Conservation (phyloP, 1,284 basidiomycete genomes). For the Melampsora medusae region DNA sequence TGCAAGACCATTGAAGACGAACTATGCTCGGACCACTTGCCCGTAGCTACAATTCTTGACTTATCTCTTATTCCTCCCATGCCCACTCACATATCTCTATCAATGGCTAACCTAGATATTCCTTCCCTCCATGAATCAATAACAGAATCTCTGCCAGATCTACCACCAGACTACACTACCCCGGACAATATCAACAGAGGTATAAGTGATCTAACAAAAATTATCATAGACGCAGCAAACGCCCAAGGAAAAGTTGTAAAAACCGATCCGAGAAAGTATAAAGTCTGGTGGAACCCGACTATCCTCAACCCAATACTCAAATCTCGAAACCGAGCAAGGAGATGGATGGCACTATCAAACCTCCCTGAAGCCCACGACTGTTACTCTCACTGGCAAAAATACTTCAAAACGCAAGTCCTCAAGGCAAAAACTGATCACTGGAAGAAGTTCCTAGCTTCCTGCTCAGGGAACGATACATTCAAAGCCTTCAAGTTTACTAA, state of each 20-base stretch:
- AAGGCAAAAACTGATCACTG: constrained; percentile 7
- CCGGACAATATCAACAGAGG: no score
- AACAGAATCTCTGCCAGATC: no score
- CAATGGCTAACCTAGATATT: no score
- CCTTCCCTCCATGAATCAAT: no score
- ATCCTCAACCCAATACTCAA: neutral
- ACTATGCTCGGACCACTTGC: no score
- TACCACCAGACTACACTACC: no score
- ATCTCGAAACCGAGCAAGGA: neutral
- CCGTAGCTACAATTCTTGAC: no score
- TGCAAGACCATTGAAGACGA: no score
- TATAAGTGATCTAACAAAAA: neutral
- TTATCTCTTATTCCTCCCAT: no score
- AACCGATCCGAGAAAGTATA: neutral
- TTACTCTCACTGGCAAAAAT: constrained; percentile 10
- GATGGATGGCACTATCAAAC: constrained; percentile 20
- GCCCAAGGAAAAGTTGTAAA: neutral
- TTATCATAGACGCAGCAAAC: neutral
- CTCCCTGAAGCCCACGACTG: neutral
- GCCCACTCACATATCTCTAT: no score
- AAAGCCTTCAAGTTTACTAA: no score
- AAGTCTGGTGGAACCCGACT: no score
- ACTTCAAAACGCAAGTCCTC: constrained; percentile 18
- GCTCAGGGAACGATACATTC: neutral
- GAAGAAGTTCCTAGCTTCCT: neutral